Conservation (phyloP, 129 eudicot species). For the Lactuca saligna region DNA sequence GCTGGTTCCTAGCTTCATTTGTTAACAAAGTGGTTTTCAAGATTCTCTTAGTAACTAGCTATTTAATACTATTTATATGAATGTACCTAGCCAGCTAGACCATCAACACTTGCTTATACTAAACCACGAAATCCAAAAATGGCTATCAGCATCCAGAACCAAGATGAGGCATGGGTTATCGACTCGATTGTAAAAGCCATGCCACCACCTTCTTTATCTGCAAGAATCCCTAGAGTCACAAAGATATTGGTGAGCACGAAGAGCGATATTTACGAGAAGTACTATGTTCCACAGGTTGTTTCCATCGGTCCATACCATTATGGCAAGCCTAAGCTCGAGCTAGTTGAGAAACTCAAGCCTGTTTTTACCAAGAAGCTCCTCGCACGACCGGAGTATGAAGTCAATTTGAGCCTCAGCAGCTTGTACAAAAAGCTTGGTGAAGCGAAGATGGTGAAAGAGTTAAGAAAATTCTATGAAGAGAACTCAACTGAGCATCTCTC, state of each 20-base stretch:
- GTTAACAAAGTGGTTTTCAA: no score
- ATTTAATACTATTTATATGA: not conserved
- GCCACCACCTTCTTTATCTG: no score
- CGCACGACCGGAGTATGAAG: no score
- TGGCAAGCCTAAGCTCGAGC: not conserved
- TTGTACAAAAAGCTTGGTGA: constrained; percentile 16
- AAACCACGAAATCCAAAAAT: no score
- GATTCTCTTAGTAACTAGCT: no score
- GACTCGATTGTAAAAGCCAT: no score
- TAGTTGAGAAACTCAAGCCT: not conserved
- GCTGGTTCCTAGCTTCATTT: constrained; percentile 11
- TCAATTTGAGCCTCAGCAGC: not conserved
- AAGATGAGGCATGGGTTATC: no score
- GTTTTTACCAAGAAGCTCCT: not conserved
- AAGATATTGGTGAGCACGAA: not conserved
- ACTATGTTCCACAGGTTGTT: constrained; percentile 20
- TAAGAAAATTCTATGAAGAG: constrained; percentile 14
- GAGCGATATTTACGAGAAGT: not conserved
- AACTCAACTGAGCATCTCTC: not conserved
- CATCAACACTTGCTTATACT: no score
- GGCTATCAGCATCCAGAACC: no score
- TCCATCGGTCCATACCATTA: constrained; percentile 28
- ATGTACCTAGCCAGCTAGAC: no score
- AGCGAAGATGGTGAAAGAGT: constrained; percentile 1
- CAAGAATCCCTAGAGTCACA: no score